Evolutionary conservation across 2,329 filamentous ascomycete genomes (phyloP), one percentile per base, ranked within the genome.

Genomic region (Hysterium pulicare): DNA sequence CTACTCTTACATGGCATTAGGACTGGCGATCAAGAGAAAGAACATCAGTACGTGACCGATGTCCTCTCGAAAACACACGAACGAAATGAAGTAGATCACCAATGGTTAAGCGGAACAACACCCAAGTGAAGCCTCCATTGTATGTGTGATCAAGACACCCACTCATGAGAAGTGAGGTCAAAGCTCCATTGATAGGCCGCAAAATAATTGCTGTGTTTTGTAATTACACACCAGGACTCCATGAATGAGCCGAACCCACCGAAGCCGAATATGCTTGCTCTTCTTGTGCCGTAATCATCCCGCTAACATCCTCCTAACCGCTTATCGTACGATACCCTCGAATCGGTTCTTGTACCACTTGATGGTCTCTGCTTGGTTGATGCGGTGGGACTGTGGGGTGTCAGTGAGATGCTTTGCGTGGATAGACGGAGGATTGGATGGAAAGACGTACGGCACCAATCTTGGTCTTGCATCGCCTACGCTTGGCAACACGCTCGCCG

Each of bases 281-380:
- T 56, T 55, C 53, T 58, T 51, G 51, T 64, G 55, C 63, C 61
- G 54, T 55, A 58, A 54, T 53, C 57, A 50, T 50, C 41, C 53
- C 48, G 48, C 47, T 38, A 42, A 39, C 20, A 32, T 36, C 40
- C 46, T 48, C 36, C 48, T 33, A 53, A 49, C 58, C 69, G 67
- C 83, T 88, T 95, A 97, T 81, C 93, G 86, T 78, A 98, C 89
- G 72, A 97, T 97, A 72, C 91, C 93, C 73, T 97, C 90, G 84
- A 95, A 96, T 76, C 90, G 84, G 73, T 81, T 83, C 81, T 87
- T 87, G 82, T 86, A 98, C 93, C 93, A 98, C 81, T 90, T 95
- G 78, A 97, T 77, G 68, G 90, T 96, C 84, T 98, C 93, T 56
- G 82, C 76, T 70, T 90, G 86, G 83, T 83, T 88, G 84, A 98